These are phyloP conservation scores for Sarocladiaceae sp. DNA, from an alignment of 2,329 filamentous ascomycete species.

Conservation along the genomic window DNA sequence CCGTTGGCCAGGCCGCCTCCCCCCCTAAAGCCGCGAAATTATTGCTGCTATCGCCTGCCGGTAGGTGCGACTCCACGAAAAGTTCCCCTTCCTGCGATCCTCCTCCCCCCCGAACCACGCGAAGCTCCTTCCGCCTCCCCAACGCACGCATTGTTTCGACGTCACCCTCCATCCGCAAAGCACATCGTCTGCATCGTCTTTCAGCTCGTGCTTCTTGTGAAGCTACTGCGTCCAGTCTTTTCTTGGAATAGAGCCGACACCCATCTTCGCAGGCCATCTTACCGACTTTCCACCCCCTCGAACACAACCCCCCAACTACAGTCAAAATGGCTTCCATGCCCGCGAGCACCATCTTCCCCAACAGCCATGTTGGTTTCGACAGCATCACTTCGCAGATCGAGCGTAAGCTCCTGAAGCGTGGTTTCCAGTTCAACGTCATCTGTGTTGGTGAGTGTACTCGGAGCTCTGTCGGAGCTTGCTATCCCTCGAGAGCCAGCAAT, in stretches of 20 bases:
- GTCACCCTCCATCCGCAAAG: slow-evolving; percentile 6
- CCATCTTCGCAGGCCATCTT: slow-evolving; percentile 17
- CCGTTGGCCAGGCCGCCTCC: slow-evolving; percentile 14
- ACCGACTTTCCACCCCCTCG: slow-evolving; percentile 15
- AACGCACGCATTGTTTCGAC: slow-evolving; percentile 4
- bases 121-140: slow-evolving; percentile 2
- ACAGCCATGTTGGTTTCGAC: slow-evolving; percentile 99
- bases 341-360: slow-evolving; percentile 70
- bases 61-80: slow-evolving; percentile 32
- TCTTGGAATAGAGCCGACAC: slow-evolving; percentile 13
- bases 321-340: slow-evolving; percentile 56
- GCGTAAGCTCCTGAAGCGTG: slow-evolving; percentile 98
- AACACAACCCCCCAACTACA: slow-evolving; percentile 8
- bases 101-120: slow-evolving; percentile 2
- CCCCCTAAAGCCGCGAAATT: slow-evolving; percentile 38
- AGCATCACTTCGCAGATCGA: slow-evolving; percentile 99
- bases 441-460: slow-evolving; percentile 75
- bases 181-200: slow-evolving; percentile 3
- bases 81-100: slow-evolving; percentile 27
- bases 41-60: slow-evolving; percentile 28
- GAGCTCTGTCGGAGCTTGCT: slow-evolving; percentile 1
- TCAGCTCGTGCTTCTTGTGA: background rate
- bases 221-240: slow-evolving; percentile 10
- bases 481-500: too few relatives aligned
- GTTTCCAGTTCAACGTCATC: slow-evolving; percentile 99